Evolutionary conservation across 257 asterid species (phyloP).

Genomic region (Penstemon newberryi): DNA sequence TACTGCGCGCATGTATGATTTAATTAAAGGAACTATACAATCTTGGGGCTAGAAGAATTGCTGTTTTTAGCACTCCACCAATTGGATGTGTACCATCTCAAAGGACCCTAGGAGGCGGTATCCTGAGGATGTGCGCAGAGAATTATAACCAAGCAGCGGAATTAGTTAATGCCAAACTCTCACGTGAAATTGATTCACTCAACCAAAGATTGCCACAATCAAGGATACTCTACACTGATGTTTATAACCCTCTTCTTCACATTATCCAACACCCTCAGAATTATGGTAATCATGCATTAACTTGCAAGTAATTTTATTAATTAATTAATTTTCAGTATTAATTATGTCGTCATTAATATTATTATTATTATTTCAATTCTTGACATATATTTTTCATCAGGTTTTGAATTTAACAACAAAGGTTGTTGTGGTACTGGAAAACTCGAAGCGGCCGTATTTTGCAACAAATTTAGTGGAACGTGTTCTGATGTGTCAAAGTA

Average conservation of each 20-base stretch:
- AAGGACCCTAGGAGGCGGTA: slow-evolving; percentile 50
- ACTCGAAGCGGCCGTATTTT: no score
- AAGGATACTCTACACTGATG: slow-evolving; percentile 27
- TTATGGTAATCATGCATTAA: slow-evolving; percentile 27
- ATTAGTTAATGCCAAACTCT: slow-evolving; percentile 39
- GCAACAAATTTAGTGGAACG: no score
- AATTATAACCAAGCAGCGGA: slow-evolving; percentile 40
- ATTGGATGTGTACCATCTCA: slow-evolving; percentile 53
- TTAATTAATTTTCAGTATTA: no score
- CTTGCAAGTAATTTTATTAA: no score
- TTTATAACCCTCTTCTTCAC: slow-evolving; percentile 34
- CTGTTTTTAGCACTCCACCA: slow-evolving; percentile 43
- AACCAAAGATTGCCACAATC: slow-evolving; percentile 25
- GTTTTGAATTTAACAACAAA: no score
- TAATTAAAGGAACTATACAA: slow-evolving; percentile 12
- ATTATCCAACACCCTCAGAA: slow-evolving; percentile 32
- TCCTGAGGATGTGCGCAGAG: slow-evolving; percentile 28
- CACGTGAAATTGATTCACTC: slow-evolving; percentile 25
- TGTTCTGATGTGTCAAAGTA: no score
- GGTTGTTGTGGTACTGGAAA: no score
- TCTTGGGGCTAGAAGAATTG: slow-evolving; percentile 46
- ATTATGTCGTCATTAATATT: no score
- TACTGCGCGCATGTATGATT: no score
- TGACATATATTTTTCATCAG: no score
- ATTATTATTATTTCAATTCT: no score